Conservation (phyloP, 2,329 filamentous ascomycete species). For the Trichoderma sp. region DNA sequence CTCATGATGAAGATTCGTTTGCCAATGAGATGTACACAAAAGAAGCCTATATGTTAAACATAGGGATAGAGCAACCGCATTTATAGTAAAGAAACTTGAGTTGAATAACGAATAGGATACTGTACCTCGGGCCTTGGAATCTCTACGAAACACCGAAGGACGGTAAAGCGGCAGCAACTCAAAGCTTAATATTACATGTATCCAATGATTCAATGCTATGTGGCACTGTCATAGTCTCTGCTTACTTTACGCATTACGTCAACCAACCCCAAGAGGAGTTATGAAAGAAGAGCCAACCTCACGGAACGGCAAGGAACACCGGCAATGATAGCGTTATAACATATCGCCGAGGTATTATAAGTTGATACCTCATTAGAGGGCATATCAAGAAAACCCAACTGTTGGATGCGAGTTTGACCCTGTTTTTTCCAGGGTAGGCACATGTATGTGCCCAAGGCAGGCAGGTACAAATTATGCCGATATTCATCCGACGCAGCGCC, state of each 20-base stretch:
- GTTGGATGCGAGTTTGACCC: neutral
- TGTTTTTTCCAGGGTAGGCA: neutral
- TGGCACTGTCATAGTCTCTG: neutral
- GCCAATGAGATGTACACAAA: neutral
- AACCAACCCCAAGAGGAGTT: neutral
- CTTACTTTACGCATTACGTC: neutral
- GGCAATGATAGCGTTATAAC: neutral
- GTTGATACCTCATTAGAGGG: neutral
- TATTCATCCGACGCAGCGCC: neutral
- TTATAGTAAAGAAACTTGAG: neutral
- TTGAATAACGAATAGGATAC: neutral
- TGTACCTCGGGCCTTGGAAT: neutral
- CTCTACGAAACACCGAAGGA: neutral
- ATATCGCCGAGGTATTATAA: neutral
- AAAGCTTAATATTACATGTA: neutral
- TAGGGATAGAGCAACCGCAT: neutral
- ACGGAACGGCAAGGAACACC: neutral
- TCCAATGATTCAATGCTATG: neutral
- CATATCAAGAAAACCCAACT: neutral
- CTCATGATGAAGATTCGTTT: neutral
- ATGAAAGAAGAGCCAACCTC: neutral
- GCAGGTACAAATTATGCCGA: neutral
- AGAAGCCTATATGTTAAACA: neutral
- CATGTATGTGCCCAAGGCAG: too few relatives aligned
- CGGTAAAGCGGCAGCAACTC: neutral